Evolutionary conservation across 140 eudicot species (phyloP).

Genomic region (Flaveria floridana): DNA sequence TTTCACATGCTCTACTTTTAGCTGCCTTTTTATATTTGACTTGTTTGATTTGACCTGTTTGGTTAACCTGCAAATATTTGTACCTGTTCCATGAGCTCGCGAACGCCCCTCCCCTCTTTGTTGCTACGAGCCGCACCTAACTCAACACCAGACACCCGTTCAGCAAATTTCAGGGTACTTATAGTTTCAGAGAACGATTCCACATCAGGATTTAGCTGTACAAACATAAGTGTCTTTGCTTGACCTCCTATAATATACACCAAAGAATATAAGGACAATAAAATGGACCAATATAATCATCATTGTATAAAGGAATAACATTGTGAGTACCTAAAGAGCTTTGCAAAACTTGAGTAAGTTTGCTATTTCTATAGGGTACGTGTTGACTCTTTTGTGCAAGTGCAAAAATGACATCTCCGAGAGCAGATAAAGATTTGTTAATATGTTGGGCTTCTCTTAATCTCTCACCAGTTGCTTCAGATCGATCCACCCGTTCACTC

Average conservation of each 20-base stretch:
- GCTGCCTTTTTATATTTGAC: background rate
- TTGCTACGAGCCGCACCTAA: slow-evolving; percentile 87
- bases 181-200: slow-evolving; percentile 68
- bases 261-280: background rate
- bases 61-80: background rate
- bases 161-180: slow-evolving; percentile 81
- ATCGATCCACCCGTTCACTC: slow-evolving; percentile 82
- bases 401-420: slow-evolving; percentile 91
- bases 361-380: slow-evolving; percentile 92
- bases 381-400: slow-evolving; percentile 78
- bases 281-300: background rate
- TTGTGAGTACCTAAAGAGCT: slow-evolving; percentile 66
- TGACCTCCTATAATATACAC: slow-evolving; percentile 61
- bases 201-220: slow-evolving; percentile 77
- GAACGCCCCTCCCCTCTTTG: slow-evolving; percentile 74
- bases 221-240: slow-evolving; percentile 93
- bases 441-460: slow-evolving; percentile 87
- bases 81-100: slow-evolving; percentile 91
- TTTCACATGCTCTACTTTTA: background rate
- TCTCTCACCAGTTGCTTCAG: slow-evolving; percentile 86
- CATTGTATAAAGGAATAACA: background rate
- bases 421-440: slow-evolving; percentile 84
- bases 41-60: background rate
- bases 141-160: slow-evolving; percentile 88
- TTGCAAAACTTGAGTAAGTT: slow-evolving; percentile 90